These are phyloP conservation scores for Fusarium sp. DNA, from an alignment of 2,329 filamentous ascomycete species.

Conservation along the genomic window DNA sequence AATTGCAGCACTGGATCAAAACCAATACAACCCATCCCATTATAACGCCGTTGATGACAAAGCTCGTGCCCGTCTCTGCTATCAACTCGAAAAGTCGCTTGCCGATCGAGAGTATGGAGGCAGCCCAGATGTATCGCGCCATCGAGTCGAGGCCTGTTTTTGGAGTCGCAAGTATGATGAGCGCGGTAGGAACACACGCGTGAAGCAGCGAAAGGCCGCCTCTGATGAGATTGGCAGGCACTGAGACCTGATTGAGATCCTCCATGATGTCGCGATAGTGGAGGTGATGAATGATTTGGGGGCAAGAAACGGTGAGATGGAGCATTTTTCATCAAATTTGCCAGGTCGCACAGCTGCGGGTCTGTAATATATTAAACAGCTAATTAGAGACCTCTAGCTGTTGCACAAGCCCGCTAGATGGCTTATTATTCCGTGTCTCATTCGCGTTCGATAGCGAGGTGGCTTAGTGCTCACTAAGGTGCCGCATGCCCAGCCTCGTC, in stretches of 20 bases:
- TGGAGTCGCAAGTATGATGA: constrained; percentile 1
- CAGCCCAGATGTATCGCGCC: not conserved
- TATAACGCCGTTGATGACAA: constrained; percentile 10
- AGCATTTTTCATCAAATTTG: not conserved
- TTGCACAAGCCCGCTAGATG: not conserved
- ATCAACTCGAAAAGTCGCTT: constrained; percentile 1
- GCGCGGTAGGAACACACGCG: not conserved
- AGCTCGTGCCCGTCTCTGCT: constrained; percentile 1
- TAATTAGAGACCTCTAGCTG: not conserved
- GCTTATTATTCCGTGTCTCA: not conserved
- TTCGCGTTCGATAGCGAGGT: not conserved
- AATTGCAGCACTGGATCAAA: not conserved
- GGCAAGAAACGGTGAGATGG: not conserved
- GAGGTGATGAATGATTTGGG: not conserved
- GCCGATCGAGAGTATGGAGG: not conserved
- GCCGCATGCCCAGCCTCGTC: not conserved
- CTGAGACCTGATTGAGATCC: not conserved
- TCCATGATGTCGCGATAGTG: not conserved
- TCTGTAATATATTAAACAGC: not conserved
- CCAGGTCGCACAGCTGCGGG: not conserved
- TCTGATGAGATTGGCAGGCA: not conserved
- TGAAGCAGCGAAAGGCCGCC: not conserved
- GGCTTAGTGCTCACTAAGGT: constrained; percentile 1
- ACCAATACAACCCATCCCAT: not conserved
- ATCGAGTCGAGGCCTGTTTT: constrained; percentile 4